phyloP scores from a whole-genome alignment of 1,284 basidiomycete genomes.

The Ceratobasidium sp. region DNA sequence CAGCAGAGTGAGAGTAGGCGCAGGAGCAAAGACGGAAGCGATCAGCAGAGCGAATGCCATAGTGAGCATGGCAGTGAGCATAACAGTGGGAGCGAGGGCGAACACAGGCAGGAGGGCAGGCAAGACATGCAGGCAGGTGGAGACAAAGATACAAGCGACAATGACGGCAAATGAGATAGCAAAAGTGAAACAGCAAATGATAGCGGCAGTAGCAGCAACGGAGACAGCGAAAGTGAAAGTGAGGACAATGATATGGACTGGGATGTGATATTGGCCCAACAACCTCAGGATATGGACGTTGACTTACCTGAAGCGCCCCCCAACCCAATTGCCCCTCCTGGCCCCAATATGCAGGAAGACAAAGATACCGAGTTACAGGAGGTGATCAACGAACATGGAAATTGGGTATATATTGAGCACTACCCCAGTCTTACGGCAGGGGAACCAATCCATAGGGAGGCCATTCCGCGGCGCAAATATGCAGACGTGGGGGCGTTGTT shows the following conservation, averaged over 20 bases:
- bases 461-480: neutral
- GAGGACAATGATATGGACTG: neutral
- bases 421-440: too few species aligned
- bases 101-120: neutral
- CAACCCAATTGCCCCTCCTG: neutral
- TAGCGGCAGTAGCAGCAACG: neutral
- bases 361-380: too few species aligned
- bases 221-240: neutral
- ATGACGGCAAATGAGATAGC: neutral
- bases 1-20: too few species aligned
- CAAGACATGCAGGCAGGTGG: neutral
- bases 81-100: neutral
- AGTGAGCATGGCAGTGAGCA: too few species aligned
- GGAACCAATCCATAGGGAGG: too few species aligned
- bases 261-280: neutral
- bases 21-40: too few species aligned
- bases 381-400: too few species aligned
- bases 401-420: too few species aligned
- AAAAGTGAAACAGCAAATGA: neutral
- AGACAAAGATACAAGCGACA: too few species aligned
- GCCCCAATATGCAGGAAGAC: too few species aligned
- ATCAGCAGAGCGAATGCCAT: too few species aligned
- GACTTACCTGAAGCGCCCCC: too few species aligned
- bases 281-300: neutral
- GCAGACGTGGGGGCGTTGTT: neutral